Conservation (phyloP, 2,329 filamentous ascomycete genomes). For the Penicillium sp. region DNA sequence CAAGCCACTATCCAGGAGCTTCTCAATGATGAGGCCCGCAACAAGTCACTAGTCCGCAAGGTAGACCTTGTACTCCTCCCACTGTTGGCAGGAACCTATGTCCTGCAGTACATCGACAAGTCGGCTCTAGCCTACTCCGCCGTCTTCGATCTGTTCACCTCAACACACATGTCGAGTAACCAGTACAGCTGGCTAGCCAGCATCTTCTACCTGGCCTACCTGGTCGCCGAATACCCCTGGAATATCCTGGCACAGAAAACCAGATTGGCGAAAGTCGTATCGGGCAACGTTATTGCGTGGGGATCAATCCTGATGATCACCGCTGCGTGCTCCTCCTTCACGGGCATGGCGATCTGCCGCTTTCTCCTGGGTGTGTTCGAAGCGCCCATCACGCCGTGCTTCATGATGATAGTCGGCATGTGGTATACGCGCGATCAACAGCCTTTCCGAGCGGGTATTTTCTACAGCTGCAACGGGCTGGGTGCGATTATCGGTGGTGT, state of each 20-base stretch:
- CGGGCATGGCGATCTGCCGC: constrained; percentile 47
- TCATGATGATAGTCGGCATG: constrained; percentile 55
- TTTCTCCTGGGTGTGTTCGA: constrained; percentile 54
- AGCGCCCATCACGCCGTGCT: constrained; percentile 52
- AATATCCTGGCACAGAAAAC: constrained; percentile 37
- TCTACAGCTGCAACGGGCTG: constrained; percentile 46
- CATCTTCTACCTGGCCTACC: constrained; percentile 58
- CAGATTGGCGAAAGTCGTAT: constrained; percentile 29
- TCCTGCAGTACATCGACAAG: constrained; percentile 60
- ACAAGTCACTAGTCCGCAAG: constrained; percentile 41
- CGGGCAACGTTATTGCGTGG: constrained; percentile 45
- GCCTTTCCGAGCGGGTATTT: constrained; percentile 50
- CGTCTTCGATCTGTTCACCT: constrained; percentile 57
- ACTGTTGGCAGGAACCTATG: constrained; percentile 45
- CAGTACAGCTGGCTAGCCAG: constrained; percentile 58
- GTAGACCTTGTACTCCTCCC: constrained; percentile 57
- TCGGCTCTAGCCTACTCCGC: constrained; percentile 57
- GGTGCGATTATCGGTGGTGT: constrained; percentile 39
- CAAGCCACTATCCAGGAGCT: constrained; percentile 48
- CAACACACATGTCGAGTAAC: constrained; percentile 47
- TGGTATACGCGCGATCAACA: constrained; percentile 54
- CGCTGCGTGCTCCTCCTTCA: constrained; percentile 46
- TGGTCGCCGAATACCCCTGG: constrained; percentile 49
- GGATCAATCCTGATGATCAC: constrained; percentile 49
- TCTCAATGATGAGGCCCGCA: constrained; percentile 44